A percentile compares a stretch with the other conserved stretches of the same genome.
These are phyloP conservation scores for Phellinidium pouzarii DNA, from an alignment of 1,284 basidiomycete species.

Conservation along the genomic window DNA sequence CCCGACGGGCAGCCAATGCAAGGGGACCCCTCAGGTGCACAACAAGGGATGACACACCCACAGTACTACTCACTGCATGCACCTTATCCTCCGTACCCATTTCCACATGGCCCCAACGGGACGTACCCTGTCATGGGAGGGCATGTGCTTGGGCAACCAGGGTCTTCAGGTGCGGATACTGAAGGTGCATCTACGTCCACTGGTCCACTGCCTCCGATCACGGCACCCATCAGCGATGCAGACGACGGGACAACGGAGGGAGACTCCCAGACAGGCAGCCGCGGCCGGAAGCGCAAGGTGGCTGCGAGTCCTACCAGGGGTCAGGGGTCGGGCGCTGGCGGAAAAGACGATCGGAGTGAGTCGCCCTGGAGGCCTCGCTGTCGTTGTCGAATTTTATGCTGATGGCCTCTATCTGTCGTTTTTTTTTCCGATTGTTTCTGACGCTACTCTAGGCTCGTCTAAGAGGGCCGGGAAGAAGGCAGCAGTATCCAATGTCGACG, in stretches of 20 bases:
- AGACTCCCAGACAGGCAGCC: not conserved
- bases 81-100: conserved; percentile 15
- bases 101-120: conserved; percentile 7
- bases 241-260: not conserved
- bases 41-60: conserved; percentile 14
- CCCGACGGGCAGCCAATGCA: conserved; percentile 19
- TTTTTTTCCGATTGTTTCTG: not conserved
- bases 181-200: not conserved
- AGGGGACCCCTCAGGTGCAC: conserved; percentile 6
- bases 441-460: not conserved
- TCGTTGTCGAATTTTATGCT: not conserved
- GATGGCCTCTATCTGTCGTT: not conserved
- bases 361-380: not conserved
- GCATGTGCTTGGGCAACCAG: conserved; percentile 9
- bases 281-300: conserved; percentile 8
- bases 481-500: not conserved
- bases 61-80: conserved; percentile 15
- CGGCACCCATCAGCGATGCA: not conserved
- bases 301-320: not conserved
- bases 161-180: conserved; percentile 3
- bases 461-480: conserved; percentile 9
- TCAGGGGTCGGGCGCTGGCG: not conserved
- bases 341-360: conserved; percentile 9
- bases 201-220: conserved; percentile 3
- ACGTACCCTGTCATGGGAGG: conserved; percentile 12